Evolutionary conservation across 1,139 yeast species (phyloP), one percentile per base, ranked within the genome.

Genomic region (Suhomyces maxii): DNA sequence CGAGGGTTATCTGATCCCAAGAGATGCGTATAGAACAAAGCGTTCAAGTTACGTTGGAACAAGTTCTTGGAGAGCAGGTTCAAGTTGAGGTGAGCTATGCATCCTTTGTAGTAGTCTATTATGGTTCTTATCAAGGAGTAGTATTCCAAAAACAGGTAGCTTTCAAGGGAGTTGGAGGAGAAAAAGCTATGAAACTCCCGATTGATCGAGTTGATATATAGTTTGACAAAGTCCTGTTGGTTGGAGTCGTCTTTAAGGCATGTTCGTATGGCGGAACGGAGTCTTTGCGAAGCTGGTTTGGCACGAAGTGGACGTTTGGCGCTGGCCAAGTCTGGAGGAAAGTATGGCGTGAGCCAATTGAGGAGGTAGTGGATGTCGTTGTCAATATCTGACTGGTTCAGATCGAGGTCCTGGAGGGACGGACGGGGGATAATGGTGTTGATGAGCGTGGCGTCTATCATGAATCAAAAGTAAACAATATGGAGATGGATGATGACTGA

Each of bases 331-430:
- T 42, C 42, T 4, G 30, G 18, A 8, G 71, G 69, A 46, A 63
- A 64, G 44, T 53, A 66, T 5, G 76, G 73, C 42, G 58, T 58
- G 33, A 75, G 60, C 77, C 77, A 75, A 43, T 71, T 57, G 9
- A 76, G 60, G 9, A 75, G 59, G 35, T 68, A 61, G 32, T 66
- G 65, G 10, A 73, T 59, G 50, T 76, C 80, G 51, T 72, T 74
- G 49, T 75, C 79, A n/a, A 68, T 57, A 34, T 74, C 77, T 12
- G 59, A 55, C 7, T 56, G 50, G 18, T 56, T 52, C 14, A 54
- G 49, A 5, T 61, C 53, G 25, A 66, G 53, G 47, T 66, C 67
- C 26, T 54, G 50, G n/a, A 66, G 56, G 2, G 56, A 53, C 1
- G 64, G 58, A 10, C 50, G 47, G 1, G 66, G 63, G 8, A 62